Conservation (phyloP, 2,329 filamentous ascomycete genomes). For the Orbilia oligospora region DNA sequence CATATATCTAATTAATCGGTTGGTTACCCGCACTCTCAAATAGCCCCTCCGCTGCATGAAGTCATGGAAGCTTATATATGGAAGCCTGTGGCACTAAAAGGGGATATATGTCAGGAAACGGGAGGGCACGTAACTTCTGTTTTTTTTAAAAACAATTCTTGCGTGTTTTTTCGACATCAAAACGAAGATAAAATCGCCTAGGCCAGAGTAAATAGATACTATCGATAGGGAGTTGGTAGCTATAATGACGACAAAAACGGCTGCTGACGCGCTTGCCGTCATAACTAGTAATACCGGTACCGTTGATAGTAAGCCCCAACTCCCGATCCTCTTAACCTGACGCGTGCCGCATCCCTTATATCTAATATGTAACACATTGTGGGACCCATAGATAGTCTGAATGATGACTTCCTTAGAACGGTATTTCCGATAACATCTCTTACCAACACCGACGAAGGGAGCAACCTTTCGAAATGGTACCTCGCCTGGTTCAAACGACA, state of each 20-base stretch:
- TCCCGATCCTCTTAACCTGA: constrained; percentile 1
- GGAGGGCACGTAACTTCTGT: not conserved
- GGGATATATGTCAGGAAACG: constrained; percentile 13
- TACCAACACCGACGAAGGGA: not conserved
- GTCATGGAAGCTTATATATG: constrained; percentile 32
- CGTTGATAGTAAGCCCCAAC: constrained; percentile 17
- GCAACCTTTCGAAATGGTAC: constrained; percentile 10
- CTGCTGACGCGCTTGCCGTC: constrained; percentile 6
- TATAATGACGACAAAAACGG: not conserved
- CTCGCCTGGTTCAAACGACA: constrained; percentile 27
- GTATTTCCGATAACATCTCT: constrained; percentile 20
- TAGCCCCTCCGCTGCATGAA: constrained; percentile 10
- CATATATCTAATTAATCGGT: constrained; percentile 26
- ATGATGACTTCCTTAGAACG: constrained; percentile 21
- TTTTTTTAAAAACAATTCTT: not conserved
- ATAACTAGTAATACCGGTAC: constrained; percentile 7
- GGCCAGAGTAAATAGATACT: not conserved
- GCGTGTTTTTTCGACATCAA: not conserved
- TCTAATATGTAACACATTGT: constrained; percentile 30
- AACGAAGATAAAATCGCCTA: not conserved
- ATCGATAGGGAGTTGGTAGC: not conserved
- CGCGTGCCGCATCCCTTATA: constrained; percentile 18
- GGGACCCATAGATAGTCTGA: constrained; percentile 10
- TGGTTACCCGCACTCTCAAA: constrained; percentile 22
- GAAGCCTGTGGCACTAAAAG: constrained; percentile 10